Evolutionary conservation across 371 early-diverging fungal genomes (phyloP).

Genomic region (Actinomortierella ambigua): DNA sequence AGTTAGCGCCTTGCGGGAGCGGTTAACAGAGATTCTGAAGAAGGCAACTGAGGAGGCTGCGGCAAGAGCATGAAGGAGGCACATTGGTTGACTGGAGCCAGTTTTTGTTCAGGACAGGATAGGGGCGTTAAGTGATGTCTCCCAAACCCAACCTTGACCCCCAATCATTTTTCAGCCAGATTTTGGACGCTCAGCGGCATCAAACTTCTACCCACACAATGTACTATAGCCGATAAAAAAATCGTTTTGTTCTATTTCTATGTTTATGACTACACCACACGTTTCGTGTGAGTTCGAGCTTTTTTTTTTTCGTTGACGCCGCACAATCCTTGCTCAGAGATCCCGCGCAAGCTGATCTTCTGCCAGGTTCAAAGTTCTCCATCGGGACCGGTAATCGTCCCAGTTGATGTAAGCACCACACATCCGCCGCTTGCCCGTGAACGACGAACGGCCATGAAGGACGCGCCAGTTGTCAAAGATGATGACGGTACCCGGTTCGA

Average conservation of each 20-base stretch:
- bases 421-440: slow-evolving; percentile 79
- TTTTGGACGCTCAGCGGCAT: too few relatives aligned
- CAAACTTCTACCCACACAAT: too few relatives aligned
- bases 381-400: slow-evolving; percentile 81
- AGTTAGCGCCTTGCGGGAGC: slow-evolving; percentile 56
- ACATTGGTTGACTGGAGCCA: too few relatives aligned
- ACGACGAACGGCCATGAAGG: slow-evolving; percentile 82
- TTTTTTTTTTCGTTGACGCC: too few relatives aligned
- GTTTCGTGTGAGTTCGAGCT: too few relatives aligned
- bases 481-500: slow-evolving; percentile 76
- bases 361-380: slow-evolving; percentile 33
- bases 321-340: slow-evolving; percentile 18
- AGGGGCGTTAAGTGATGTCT: too few relatives aligned
- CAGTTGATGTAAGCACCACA: slow-evolving; percentile 80
- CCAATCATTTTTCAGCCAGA: too few relatives aligned
- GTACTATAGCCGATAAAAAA: too few relatives aligned
- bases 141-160: too few relatives aligned
- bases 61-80: slow-evolving; percentile 41
- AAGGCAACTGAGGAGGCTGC: slow-evolving; percentile 67
- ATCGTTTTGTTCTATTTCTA: too few relatives aligned
- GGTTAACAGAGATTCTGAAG: slow-evolving; percentile 59
- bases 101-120: too few relatives aligned
- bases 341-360: slow-evolving; percentile 22
- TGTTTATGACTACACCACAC: too few relatives aligned
- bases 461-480: slow-evolving; percentile 90